phyloP scores from a whole-genome alignment of 1,284 basidiomycete species.

The Flammula alnicola region DNA sequence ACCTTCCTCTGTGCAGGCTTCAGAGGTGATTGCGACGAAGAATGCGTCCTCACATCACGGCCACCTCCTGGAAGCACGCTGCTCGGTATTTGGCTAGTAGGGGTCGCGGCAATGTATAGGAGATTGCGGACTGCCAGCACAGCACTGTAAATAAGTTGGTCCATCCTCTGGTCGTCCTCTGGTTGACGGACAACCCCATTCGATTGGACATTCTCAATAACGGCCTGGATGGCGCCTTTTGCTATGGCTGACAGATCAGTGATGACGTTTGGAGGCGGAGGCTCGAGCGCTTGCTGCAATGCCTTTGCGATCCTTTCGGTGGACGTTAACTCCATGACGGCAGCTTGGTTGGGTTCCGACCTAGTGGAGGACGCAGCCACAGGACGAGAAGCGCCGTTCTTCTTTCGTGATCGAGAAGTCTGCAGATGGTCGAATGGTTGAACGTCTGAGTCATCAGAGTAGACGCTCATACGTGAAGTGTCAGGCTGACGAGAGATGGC shows the following conservation, averaged over 20 bases:
- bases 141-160: slow-evolving; percentile 65
- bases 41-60: slow-evolving; percentile 46
- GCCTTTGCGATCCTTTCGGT: slow-evolving; percentile 70
- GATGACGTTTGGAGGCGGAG: slow-evolving; percentile 60
- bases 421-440: slow-evolving; percentile 54
- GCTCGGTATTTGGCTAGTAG: slow-evolving; percentile 63
- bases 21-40: slow-evolving; percentile 58
- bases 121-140: slow-evolving; percentile 75
- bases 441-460: slow-evolving; percentile 79
- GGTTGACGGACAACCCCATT: slow-evolving; percentile 46
- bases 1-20: slow-evolving; percentile 79
- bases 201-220: slow-evolving; percentile 64
- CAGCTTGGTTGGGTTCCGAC: slow-evolving; percentile 24
- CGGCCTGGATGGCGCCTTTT: slow-evolving; percentile 61
- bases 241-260: slow-evolving; percentile 62
- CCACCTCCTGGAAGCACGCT: slow-evolving; percentile 57
- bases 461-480: slow-evolving; percentile 60
- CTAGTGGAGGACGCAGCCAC: slow-evolving; percentile 16
- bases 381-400: slow-evolving; percentile 36
- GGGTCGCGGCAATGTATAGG: slow-evolving; percentile 70
- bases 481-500: slow-evolving; percentile 38
- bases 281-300: slow-evolving; percentile 64
- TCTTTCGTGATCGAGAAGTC: slow-evolving; percentile 29
- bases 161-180: slow-evolving; percentile 63
- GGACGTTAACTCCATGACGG: slow-evolving; percentile 56